Conservation (phyloP, 2,329 filamentous ascomycete species). For the Raffaelea ambrosiae region DNA sequence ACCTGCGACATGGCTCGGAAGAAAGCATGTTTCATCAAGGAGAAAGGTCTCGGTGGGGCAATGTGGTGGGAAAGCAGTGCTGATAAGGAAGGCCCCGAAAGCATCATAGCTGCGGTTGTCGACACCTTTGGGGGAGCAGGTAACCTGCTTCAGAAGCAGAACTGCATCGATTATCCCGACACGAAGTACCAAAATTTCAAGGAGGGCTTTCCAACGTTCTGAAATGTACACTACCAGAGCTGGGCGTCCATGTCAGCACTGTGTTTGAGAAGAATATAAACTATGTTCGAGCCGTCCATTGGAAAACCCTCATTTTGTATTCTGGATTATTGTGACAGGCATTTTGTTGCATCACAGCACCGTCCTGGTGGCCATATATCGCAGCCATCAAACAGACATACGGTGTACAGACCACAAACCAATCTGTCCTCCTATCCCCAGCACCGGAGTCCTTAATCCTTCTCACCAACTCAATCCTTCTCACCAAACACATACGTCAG, state of each 20-base stretch:
- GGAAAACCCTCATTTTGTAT: too few relatives aligned
- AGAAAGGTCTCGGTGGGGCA: constrained; percentile 65
- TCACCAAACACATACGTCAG: constrained; percentile 68
- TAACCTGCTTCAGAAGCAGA: constrained; percentile 42
- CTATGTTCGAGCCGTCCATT: too few relatives aligned
- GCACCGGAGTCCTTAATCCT: too few relatives aligned
- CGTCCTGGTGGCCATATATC: too few relatives aligned
- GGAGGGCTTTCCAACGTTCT: constrained; percentile 38
- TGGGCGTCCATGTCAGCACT: too few relatives aligned
- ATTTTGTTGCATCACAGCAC: too few relatives aligned
- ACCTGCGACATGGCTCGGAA: constrained; percentile 55
- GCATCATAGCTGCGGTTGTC: constrained; percentile 60
- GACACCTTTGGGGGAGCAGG: constrained; percentile 45
- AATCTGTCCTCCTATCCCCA: too few relatives aligned
- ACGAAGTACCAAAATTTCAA: constrained; percentile 65
- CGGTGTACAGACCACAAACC: too few relatives aligned
- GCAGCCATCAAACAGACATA: too few relatives aligned
- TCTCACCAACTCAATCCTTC: constrained; percentile 28
- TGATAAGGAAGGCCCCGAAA: constrained; percentile 57
- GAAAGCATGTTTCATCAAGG: constrained; percentile 66
- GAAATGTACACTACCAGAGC: not conserved
- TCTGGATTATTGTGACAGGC: too few relatives aligned
- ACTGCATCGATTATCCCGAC: constrained; percentile 55
- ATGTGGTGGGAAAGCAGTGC: constrained; percentile 97
- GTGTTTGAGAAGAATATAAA: too few relatives aligned